These are phyloP conservation scores for Epichloe aotearoae DNA, from an alignment of 2,329 filamentous ascomycete genomes.

Conservation along the genomic window DNA sequence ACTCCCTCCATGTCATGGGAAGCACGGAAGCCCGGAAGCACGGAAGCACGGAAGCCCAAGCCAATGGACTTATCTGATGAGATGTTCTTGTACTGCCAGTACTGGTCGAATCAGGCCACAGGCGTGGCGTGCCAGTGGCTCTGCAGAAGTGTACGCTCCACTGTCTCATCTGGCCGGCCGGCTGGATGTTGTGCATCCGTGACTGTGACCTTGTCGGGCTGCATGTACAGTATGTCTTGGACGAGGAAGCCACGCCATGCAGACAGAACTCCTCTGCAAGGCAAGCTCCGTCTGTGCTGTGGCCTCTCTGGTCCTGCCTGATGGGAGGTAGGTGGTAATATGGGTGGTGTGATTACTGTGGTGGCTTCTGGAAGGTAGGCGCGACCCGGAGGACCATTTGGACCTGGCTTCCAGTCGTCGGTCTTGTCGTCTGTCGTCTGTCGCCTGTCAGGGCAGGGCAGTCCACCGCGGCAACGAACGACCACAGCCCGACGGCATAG, in stretches of 20 bases:
- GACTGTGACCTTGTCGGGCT: not conserved
- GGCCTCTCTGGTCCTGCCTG: not conserved
- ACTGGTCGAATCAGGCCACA: not conserved
- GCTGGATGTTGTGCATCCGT: not conserved
- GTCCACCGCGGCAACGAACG: not conserved
- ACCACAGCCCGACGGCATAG: not conserved
- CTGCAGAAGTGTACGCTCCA: not conserved
- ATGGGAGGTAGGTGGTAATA: too few relatives aligned
- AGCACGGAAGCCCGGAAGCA: not conserved
- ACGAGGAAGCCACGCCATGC: not conserved
- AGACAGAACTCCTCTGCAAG: not conserved
- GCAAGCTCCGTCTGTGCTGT: not conserved
- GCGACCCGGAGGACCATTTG: not conserved
- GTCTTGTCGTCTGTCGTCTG: too few relatives aligned
- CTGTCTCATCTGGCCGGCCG: not conserved
- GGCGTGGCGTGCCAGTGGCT: not conserved
- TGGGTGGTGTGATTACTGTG: too few relatives aligned
- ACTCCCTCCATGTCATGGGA: not conserved
- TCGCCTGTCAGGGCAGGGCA: not conserved
- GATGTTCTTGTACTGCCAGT: not conserved
- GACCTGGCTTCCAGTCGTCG: not conserved
- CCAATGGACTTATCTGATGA: not conserved
- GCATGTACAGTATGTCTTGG: constrained; percentile 1
- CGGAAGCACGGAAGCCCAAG: not conserved
- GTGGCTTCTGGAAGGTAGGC: too few relatives aligned